These are phyloP conservation scores for Alternaria longipes DNA, from an alignment of 2,329 filamentous ascomycete genomes.

Conservation along the genomic window DNA sequence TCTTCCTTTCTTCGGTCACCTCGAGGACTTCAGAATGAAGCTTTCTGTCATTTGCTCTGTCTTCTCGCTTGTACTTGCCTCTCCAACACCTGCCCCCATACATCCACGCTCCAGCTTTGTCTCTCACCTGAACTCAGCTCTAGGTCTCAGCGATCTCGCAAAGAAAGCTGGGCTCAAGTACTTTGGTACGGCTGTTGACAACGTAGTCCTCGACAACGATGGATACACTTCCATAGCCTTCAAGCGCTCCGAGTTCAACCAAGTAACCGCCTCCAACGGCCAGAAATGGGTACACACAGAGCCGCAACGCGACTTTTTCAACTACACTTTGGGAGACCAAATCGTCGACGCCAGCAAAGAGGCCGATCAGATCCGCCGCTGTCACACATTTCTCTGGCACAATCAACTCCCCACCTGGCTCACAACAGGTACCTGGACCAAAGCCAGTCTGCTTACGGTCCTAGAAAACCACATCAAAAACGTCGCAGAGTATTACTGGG, in stretches of 20 bases:
- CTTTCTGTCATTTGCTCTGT: conserved; percentile 25
- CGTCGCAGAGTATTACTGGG: conserved; percentile 66
- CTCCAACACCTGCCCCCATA: conserved; percentile 22
- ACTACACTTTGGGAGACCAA: conserved; percentile 65
- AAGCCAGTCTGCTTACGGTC: conserved; percentile 64
- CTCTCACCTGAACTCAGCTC: conserved; percentile 20
- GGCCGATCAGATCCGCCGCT: conserved; percentile 63
- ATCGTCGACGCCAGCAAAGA: conserved; percentile 53
- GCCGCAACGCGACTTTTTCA: conserved; percentile 65
- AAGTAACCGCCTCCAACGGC: conserved; percentile 71
- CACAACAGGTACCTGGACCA: conserved; percentile 63
- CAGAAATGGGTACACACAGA: conserved; percentile 73
- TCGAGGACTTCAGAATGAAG: conserved; percentile 36
- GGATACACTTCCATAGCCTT: conserved; percentile 65
- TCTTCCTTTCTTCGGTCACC: not conserved
- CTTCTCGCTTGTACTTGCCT: conserved; percentile 29
- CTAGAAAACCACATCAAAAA: conserved; percentile 69
- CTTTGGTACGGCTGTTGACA: conserved; percentile 69
- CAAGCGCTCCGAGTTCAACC: conserved; percentile 68
- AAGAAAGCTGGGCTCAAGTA: conserved; percentile 64
- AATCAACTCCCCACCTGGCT: conserved; percentile 65
- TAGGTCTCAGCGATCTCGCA: conserved; percentile 62
- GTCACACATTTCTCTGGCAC: conserved; percentile 69
- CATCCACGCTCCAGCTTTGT: not conserved
- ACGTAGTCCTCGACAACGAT: conserved; percentile 57